Evolutionary conservation across 208 protist species (phyloP), one percentile per base, ranked within the genome.

Genomic region (Entamoeba histolytica): DNA sequence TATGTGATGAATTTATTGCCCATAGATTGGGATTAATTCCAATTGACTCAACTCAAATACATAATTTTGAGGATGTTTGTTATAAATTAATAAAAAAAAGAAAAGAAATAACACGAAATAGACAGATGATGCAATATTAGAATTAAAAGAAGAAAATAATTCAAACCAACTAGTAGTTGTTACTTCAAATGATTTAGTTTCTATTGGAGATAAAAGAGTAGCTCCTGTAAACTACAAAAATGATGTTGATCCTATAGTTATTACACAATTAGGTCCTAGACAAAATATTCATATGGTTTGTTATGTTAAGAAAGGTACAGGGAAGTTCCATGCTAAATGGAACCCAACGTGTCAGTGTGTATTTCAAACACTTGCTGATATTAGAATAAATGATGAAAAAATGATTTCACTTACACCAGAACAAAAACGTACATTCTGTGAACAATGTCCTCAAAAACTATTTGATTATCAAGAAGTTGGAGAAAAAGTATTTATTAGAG

Each of bases 1-100:
- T 99, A 44, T 96, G 96, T 14, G 98, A 99, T 95, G 98, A 99
- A 94, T 99, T 99, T 96, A 97, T 99, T 44, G 97, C 98, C 5
- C 98, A 99, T 95, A 96, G 98, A 8, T 95, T 99, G 5, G 98
- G 98, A 12, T 96, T 99, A 1, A 97, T 99, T 23, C 98, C 98
- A 8, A 23, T 49, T 3, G 10, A 51, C 28, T 92, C 91, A 19
- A 91, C 23, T 5, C 5, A 6, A 28, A 5, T 35, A 28, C 14
- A 92, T 51, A n/a, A 15, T 50, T 51, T 50, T 17, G 28, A 31
- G 2, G 49, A 57, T 23, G n/a, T 52, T 55, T 17, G 35, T n/a
- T 35, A 14, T 44, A 7, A 51, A 6, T 39, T 44, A 4, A 47
- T 39, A 39, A 23, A 8, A 44, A 4, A 51, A 5, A 55, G 49